Conservation (phyloP, 805 yeast species). For the Blastobotrys peoriensis region DNA sequence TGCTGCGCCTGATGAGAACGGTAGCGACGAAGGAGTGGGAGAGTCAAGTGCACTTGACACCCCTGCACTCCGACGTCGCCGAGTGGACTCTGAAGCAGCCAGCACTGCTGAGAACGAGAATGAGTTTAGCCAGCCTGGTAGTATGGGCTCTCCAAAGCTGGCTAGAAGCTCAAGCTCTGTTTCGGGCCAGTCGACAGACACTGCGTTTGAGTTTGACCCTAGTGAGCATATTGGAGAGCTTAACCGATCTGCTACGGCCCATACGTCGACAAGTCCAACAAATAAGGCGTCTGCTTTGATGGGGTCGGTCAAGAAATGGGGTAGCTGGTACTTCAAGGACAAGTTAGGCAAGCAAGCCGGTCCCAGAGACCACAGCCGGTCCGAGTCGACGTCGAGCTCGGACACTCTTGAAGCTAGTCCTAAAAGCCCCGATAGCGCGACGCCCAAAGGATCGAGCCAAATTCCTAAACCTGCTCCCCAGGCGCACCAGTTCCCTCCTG, state of each 20-base stretch:
- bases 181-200: not conserved
- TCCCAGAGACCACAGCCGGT: not conserved
- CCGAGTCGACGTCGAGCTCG: not conserved
- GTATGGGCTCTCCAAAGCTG: no score
- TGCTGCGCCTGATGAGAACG: not conserved
- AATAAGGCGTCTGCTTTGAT: conserved; percentile 10
- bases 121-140: no score
- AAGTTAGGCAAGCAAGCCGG: conserved; percentile 1
- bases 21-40: not conserved
- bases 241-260: conserved; percentile 8
- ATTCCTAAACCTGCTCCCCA: conserved; percentile 20
- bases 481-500: conserved; percentile 27
- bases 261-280: no score
- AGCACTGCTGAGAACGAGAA: no score
- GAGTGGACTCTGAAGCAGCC: not conserved
- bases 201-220: conserved; percentile 5
- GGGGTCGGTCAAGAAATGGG: conserved; percentile 24
- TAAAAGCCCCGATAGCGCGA: not conserved
- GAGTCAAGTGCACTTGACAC: not conserved
- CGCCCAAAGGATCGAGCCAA: not conserved
- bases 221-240: conserved; percentile 19
- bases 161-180: not conserved
- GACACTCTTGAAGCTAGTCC: not conserved
- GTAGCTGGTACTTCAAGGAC: conserved; percentile 23
- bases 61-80: no score